Conservation (phyloP, 2,329 filamentous ascomycete species). For the Diaporthe amygdali region DNA sequence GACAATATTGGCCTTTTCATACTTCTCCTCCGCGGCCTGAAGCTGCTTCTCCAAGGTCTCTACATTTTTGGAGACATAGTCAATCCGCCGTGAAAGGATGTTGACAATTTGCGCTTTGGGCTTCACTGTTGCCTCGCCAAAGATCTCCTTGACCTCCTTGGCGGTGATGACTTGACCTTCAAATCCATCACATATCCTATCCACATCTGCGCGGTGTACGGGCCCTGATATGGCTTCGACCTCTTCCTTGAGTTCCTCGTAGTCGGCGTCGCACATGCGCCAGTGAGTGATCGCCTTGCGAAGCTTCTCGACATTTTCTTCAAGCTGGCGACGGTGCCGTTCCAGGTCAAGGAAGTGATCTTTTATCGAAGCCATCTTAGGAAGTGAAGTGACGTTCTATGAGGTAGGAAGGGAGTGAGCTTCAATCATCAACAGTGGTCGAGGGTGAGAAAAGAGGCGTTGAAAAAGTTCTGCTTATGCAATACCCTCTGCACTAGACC, state of each 20-base stretch:
- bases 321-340: constrained; percentile 74
- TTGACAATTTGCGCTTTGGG: constrained; percentile 68
- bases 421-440: neutral
- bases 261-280: constrained; percentile 90
- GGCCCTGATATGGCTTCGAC: constrained; percentile 61
- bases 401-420: neutral
- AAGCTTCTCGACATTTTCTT: constrained; percentile 76
- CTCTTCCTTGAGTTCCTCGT: constrained; percentile 87
- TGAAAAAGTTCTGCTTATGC: constrained; percentile 1
- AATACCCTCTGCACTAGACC: neutral
- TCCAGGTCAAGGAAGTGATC: constrained; percentile 73
- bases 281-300: constrained; percentile 82
- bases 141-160: constrained; percentile 58
- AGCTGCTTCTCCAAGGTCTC: constrained; percentile 76
- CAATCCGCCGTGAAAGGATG: constrained; percentile 76
- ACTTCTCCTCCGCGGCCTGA: constrained; percentile 69
- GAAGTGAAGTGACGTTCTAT: neutral
- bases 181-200: constrained; percentile 62
- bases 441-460: neutral
- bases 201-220: constrained; percentile 58
- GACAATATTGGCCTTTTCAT: constrained; percentile 66
- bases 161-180: constrained; percentile 67
- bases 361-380: constrained; percentile 44
- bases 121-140: constrained; percentile 50
- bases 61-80: constrained; percentile 88